Conservation (phyloP, 176 grass and related monocot genomes). For the sorghum (Sorghum bicolor) region Sorghum_bicolor_NCBIv3 NC_012873.2:21151501-21152000, state of each 20-base stretch:
- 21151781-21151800: slow-evolving; percentile 56
- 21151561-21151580: too few species aligned
- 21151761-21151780: slow-evolving; percentile 55
- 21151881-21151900: slow-evolving; percentile 11
- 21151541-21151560: neutral
- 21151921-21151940: slow-evolving; percentile 59
- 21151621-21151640: neutral
- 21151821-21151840: slow-evolving; percentile 33
- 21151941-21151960: slow-evolving; percentile 44
- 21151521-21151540: neutral
- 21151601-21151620: too few species aligned
- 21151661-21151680: neutral
- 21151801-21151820: slow-evolving; percentile 44
- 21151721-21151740: slow-evolving; percentile 63
- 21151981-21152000: slow-evolving; percentile 63
- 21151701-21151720: too few species aligned
- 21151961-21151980: slow-evolving; percentile 59
- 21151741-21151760: slow-evolving; percentile 61
- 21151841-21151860: slow-evolving; percentile 27
- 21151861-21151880: slow-evolving; percentile 31
- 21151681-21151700: neutral
- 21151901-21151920: slow-evolving; percentile 53
- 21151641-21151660: neutral
- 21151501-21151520: neutral
- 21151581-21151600: too few species aligned